Base-by-base conservation (phyloP, 225 moss, liverwort and hornwort species). In the Antitrichia curtipendula region DNA sequence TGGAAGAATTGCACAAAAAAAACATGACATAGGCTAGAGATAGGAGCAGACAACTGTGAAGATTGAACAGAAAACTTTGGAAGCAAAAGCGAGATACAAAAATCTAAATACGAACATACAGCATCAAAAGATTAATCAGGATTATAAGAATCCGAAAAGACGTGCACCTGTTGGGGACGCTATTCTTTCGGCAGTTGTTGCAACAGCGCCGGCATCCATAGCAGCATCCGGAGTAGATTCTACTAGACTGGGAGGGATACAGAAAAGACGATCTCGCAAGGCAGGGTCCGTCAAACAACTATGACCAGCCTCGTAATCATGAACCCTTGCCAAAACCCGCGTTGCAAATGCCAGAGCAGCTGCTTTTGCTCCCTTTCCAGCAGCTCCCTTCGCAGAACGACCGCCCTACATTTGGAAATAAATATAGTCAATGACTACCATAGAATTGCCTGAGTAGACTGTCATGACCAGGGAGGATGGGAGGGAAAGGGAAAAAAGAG, bases 261-360 rank as follows among this genome's bases (percentile, higher is more conserved):
- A 96, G 69, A 97, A 94, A 57, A 99, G 95, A 60, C 95, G 88
- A 86, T 99, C 97, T 75, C 91, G 95, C 72, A 97, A 88, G 65
- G 91, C 87, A 56, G 91, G 91, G 78, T 99, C 97, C 32, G 84
- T 85, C 88, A 99, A 92, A 80, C 94, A 95, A 65, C 92, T 90
- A 40, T 93, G 92, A 38, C 99, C 99, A 77, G 87, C 89, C 79
- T 97, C 97, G 78, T 91, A 96, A n/a, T 86, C 94, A n/a, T 93
- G 87, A 41, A 99, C 93, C 89, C 88, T 97, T 34, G 92, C 90
- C 90, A 99, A 73, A n/a, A 95, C 93, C 90, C 99, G 92, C 82
- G 96, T 93, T 25, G 95, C 94, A 83, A 96, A 95, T 16, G 68
- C 91, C 83, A 96, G 90, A 40, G 97, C 96, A 54, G 93, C 96